A percentile compares a stretch with the other conserved stretches of the same genome.
Evolutionary conservation across 768 basidiomycete species (phyloP).

Genomic region (Pholiota microspora): DNA sequence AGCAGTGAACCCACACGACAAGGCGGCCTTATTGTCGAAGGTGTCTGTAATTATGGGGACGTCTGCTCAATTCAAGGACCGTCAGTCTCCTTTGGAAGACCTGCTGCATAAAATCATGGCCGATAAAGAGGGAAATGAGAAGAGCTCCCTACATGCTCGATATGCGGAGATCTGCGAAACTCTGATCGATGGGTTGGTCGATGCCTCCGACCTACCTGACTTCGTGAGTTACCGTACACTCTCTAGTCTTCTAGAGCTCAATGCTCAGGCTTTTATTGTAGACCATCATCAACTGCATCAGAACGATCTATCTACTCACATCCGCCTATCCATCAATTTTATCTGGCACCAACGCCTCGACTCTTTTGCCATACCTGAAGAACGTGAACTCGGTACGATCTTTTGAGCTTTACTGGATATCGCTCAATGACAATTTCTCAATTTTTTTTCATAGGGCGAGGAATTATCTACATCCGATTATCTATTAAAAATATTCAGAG

Average conservation of each 20-base stretch:
- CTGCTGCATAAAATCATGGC: slow-evolving; percentile 80
- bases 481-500: slow-evolving; percentile 84
- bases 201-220: slow-evolving; percentile 76
- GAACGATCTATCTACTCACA: slow-evolving; percentile 81
- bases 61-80: slow-evolving; percentile 77
- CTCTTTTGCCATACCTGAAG: slow-evolving; percentile 88
- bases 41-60: slow-evolving; percentile 86
- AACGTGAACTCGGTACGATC: slow-evolving; percentile 69
- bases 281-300: slow-evolving; percentile 82
- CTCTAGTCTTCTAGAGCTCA: neutral
- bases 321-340: slow-evolving; percentile 82
- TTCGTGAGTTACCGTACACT: slow-evolving; percentile 48
- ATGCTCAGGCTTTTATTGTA: slow-evolving; percentile 25
- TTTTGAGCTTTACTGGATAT: neutral
- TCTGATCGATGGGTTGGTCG: slow-evolving; percentile 85
- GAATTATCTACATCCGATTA: slow-evolving; percentile 85
- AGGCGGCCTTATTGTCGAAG: slow-evolving; percentile 55
- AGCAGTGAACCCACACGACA: slow-evolving; percentile 40
- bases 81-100: slow-evolving; percentile 82
- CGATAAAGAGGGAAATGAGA: slow-evolving; percentile 62
- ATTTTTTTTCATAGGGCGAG: slow-evolving; percentile 51
- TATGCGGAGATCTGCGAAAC: slow-evolving; percentile 82
- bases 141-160: slow-evolving; percentile 54
- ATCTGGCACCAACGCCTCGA: slow-evolving; percentile 80
- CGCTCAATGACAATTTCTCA: neutral